These are phyloP conservation scores for Hortiboletus flavorubellus DNA, from an alignment of 768 basidiomycete genomes.

Conservation along the genomic window DNA sequence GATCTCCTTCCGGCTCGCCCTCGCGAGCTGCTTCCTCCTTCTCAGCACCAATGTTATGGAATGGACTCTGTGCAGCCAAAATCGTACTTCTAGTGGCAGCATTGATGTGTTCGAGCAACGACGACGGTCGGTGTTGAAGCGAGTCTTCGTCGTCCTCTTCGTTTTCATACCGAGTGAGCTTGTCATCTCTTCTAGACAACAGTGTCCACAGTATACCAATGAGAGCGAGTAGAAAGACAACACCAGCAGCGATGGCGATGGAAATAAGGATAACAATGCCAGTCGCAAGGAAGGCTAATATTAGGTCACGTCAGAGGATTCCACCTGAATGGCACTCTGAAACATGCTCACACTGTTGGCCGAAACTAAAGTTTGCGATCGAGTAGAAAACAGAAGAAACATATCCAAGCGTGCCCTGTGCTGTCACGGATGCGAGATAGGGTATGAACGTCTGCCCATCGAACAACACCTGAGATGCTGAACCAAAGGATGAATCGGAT, in stretches of 20 bases:
- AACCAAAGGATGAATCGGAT: conserved; percentile 65
- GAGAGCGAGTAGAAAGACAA: conserved; percentile 83
- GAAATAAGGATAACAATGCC: conserved; percentile 96
- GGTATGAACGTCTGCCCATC: conserved; percentile 84
- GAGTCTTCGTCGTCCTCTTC: conserved; percentile 78
- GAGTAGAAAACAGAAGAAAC: conserved; percentile 84
- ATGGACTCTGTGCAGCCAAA: conserved; percentile 49
- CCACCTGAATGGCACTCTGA: background rate
- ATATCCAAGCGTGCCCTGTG: conserved; percentile 64
- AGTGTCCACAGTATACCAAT: conserved; percentile 87
- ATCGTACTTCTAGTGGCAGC: conserved; percentile 85
- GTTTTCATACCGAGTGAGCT: conserved; percentile 57
- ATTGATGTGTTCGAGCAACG: conserved; percentile 86
- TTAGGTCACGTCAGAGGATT: conserved; percentile 1
- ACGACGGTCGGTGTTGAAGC: conserved; percentile 77
- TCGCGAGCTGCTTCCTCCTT: conserved; percentile 50
- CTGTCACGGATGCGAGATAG: conserved; percentile 67
- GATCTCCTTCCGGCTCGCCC: conserved; percentile 42
- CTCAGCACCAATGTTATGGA: conserved; percentile 39
- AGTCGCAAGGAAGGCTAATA: conserved; percentile 77
- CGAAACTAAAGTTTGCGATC: conserved; percentile 71
- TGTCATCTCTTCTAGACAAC: conserved; percentile 79
- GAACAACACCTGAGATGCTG: conserved; percentile 80
- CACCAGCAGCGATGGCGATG: conserved; percentile 93
- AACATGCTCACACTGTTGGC: conserved; percentile 55